Percentiles rank a stretch among this genome's conserved stretches.
Conservation (phyloP, 768 basidiomycete genomes). For the Suillus ampliporus region DNA sequence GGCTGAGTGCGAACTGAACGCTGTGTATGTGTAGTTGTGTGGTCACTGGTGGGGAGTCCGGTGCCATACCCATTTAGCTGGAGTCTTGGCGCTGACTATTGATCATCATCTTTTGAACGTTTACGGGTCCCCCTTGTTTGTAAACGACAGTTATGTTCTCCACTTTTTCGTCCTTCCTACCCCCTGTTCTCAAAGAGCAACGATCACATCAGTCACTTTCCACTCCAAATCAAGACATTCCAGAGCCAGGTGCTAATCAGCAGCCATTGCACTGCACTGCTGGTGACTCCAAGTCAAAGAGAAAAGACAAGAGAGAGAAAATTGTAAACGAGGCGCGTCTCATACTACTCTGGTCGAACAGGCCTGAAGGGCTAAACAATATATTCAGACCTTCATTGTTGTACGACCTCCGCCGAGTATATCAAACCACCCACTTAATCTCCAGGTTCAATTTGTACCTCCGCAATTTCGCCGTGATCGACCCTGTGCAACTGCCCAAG, state of each 20-base stretch:
- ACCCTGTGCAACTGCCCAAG: constrained; percentile 43
- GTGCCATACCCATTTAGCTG: too few relatives aligned
- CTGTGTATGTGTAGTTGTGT: too few relatives aligned
- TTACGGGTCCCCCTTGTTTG: background rate
- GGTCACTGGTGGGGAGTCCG: too few relatives aligned
- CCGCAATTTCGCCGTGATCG: constrained; percentile 49
- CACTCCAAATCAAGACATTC: constrained; percentile 15
- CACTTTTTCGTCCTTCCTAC: constrained; percentile 55
- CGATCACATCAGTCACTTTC: constrained; percentile 28
- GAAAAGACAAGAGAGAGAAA: constrained; percentile 51
- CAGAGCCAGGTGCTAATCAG: constrained; percentile 19
- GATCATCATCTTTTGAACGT: constrained; percentile 3
- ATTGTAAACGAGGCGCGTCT: constrained; percentile 52
- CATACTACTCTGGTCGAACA: constrained; percentile 12
- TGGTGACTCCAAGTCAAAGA: constrained; percentile 45
- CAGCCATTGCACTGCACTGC: constrained; percentile 18
- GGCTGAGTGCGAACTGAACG: too few relatives aligned
- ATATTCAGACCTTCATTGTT: constrained; percentile 81
- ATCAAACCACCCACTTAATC: constrained; percentile 85
- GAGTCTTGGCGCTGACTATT: too few relatives aligned
- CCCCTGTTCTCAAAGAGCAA: constrained; percentile 47
- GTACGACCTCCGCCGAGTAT: constrained; percentile 89
- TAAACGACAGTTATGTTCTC: constrained; percentile 50
- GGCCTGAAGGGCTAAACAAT: constrained; percentile 11
- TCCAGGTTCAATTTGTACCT: constrained; percentile 91